Evolutionary conservation across 2,329 filamentous ascomycete genomes (phyloP), one percentile per base, ranked within the genome.

Genomic region (Penicillium sp.): DNA sequence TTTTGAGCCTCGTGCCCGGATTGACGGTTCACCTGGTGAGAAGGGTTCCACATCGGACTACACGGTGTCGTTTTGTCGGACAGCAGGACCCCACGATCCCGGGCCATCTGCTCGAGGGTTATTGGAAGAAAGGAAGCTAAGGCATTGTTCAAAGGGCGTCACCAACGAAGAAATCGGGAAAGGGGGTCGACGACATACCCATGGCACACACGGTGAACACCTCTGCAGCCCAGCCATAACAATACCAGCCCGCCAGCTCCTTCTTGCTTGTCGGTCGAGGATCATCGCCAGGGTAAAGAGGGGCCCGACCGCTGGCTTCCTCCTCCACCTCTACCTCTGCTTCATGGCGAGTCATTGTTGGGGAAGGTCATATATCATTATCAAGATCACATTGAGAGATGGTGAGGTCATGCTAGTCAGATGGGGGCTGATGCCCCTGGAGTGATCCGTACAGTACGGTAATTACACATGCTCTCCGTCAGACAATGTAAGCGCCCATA

Each of bases 151-250:
- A 39, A 39, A 35, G 7, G 31, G 8, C 6, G 39, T 19, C 21
- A 41, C 19, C 37, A 41, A 13, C 7, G 11, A 31, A 24, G n/a
- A 48, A 22, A 35, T 31, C 37, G 29, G 48, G 29, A 27, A 47
- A 44, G 48, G 43, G 39, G 43, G 24, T 31, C 35, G 49, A 49
- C 41, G 35, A 50, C 68, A 56, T 73, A 77, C 93, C 87, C 72
- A 90, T 85, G 22, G 87, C 93, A 74, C 95, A 98, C 55, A 98
- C 90, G 16, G 96, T 91, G 73, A 97, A 98, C 53, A 96, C 93
- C 78, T 99, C 95, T 21, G 93, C 92, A 24, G 95, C 95, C 82
- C 96, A 98, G 43, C 90, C 90, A 79, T 98, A 98, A 73, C 89
- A 89, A 76, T 98, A 99, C 90, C 96, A 99, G 66, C 93, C 95